Conservation (phyloP, 345 rosid species). For the Citrus mangshanensis region DNA sequence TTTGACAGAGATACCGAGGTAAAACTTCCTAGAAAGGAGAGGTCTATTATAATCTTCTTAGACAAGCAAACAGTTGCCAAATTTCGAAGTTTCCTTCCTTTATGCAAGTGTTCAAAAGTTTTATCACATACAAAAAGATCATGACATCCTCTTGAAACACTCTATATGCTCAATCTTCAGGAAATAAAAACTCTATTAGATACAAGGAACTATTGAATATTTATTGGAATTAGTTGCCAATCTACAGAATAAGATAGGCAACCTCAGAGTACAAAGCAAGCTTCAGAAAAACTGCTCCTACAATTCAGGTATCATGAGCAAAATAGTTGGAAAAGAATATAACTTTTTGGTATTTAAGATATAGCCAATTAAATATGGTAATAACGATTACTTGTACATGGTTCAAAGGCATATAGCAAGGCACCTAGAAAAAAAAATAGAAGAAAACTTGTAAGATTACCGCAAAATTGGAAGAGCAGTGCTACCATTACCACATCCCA, state of each 20-base stretch:
- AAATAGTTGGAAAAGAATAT: background rate
- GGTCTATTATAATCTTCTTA: background rate
- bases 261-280: background rate
- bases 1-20: background rate
- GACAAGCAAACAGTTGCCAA: background rate
- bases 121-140: background rate
- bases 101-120: background rate
- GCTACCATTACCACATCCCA: slow-evolving; percentile 94
- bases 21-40: background rate
- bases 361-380: background rate
- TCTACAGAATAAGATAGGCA: background rate
- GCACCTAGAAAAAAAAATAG: background rate
- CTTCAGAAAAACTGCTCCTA: background rate
- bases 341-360: background rate
- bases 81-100: background rate
- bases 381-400: background rate
- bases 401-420: background rate
- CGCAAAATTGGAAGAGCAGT: slow-evolving; percentile 71
- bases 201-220: background rate
- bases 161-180: background rate
- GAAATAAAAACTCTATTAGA: background rate
- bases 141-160: background rate
- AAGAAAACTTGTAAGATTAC: slow-evolving; percentile 27
- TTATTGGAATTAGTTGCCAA: background rate
- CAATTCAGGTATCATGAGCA: background rate